These are phyloP conservation scores for Blastocystis sp. DNA, from an alignment of 352 stramenopile species.

Conservation along the genomic window DNA sequence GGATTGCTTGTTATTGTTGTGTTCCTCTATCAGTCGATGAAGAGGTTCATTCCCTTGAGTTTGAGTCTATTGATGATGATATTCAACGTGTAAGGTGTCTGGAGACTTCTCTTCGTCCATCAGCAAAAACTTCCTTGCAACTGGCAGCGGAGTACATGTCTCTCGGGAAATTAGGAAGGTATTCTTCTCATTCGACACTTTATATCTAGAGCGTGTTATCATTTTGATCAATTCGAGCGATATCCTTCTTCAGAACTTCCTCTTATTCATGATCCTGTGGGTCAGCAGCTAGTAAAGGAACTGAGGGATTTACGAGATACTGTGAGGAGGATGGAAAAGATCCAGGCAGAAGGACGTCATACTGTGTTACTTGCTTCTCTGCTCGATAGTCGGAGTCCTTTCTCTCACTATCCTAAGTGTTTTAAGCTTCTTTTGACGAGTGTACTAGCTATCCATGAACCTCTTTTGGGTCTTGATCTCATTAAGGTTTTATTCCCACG, in stretches of 20 bases:
- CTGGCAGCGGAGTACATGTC: not conserved
- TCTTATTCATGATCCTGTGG: not conserved
- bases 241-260: not conserved
- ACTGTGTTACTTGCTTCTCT: not conserved
- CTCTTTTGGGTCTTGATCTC: not conserved
- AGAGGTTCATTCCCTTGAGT: not conserved
- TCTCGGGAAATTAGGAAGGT: not conserved
- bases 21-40: not conserved
- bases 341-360: not conserved
- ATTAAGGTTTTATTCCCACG: slow-evolving; percentile 20
- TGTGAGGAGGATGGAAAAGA: not conserved
- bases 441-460: slow-evolving; percentile 15
- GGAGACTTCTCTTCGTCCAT: not conserved
- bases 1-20: not conserved
- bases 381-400: not conserved
- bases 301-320: not conserved
- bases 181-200: not conserved
- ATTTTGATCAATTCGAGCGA: not conserved
- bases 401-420: slow-evolving; percentile 39
- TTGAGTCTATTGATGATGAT: not conserved
- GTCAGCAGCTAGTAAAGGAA: not conserved
- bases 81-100: not conserved
- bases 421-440: slow-evolving; percentile 20
- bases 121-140: not conserved
- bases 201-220: not conserved